These are phyloP conservation scores for Cladobotryum mycophilum DNA, from an alignment of 2,329 filamentous ascomycete genomes.

Conservation along the genomic window DNA sequence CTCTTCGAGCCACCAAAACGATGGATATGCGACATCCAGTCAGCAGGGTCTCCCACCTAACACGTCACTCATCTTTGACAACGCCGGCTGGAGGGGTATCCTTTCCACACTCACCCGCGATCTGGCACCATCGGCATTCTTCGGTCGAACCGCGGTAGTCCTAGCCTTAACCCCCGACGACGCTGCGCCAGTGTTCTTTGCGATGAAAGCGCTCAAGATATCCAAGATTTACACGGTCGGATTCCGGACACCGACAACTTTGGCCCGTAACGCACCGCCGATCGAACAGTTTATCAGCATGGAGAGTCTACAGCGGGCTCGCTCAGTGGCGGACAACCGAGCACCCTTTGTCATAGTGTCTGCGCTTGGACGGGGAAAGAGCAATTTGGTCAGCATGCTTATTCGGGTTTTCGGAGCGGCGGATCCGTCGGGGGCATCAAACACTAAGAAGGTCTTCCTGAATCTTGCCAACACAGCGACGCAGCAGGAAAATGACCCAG, in stretches of 20 bases:
- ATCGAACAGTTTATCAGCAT: conserved; percentile 77
- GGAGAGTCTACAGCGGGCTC: conserved; percentile 52
- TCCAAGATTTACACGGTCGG: conserved; percentile 80
- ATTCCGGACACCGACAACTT: conserved; percentile 57
- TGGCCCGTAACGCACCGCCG: conserved; percentile 57
- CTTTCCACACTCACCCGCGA: conserved; percentile 74
- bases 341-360: conserved; percentile 78
- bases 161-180: conserved; percentile 68
- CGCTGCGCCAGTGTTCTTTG: conserved; percentile 72
- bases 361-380: conserved; percentile 71
- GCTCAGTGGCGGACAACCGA: conserved; percentile 41
- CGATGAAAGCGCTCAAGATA: conserved; percentile 67
- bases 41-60: conserved; percentile 39
- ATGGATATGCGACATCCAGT: conserved; percentile 16
- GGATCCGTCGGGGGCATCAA: conserved; percentile 25
- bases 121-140: conserved; percentile 76
- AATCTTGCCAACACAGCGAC: conserved; percentile 60
- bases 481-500: conserved; percentile 57
- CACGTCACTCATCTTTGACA: conserved; percentile 65
- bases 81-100: conserved; percentile 81
- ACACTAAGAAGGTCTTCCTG: conserved; percentile 65
- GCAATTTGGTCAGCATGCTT: conserved; percentile 69
- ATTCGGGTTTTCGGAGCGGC: conserved; percentile 61
- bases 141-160: conserved; percentile 67
- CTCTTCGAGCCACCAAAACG: conserved; percentile 20